These are phyloP conservation scores for Ceriops decandra DNA, from an alignment of 345 rosid species.

Conservation along the genomic window DNA sequence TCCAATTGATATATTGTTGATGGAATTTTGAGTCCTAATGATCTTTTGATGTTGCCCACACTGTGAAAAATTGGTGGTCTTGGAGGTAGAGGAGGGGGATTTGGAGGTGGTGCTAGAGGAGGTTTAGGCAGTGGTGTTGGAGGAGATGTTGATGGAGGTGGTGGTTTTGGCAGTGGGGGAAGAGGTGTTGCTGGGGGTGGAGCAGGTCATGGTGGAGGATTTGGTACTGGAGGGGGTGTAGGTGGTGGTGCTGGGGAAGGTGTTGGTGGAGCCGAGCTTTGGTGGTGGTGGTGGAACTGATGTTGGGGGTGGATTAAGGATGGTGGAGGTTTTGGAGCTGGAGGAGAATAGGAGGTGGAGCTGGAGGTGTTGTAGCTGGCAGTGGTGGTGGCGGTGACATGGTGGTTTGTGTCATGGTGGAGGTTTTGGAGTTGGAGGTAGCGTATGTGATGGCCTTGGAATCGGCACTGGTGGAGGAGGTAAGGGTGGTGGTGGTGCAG, in stretches of 20 bases:
- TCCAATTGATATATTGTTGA: no score
- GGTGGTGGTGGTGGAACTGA: constrained; percentile 12
- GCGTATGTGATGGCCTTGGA: constrained; percentile 10
- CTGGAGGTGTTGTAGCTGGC: constrained; percentile 4
- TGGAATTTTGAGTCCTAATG: no score
- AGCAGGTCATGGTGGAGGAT: neutral
- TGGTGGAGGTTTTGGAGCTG: constrained; percentile 12
- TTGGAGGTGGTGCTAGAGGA: constrained; percentile 12
- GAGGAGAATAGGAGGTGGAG: constrained; percentile 13
- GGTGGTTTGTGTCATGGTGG: constrained; percentile 15
- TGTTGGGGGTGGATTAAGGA: constrained; percentile 6
- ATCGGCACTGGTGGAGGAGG: constrained; percentile 8
- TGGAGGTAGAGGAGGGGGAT: neutral
- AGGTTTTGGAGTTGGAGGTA: neutral
- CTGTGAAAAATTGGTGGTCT: no score
- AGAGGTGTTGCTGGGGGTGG: constrained; percentile 12
- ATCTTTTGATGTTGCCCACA: no score
- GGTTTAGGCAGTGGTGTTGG: constrained; percentile 1
- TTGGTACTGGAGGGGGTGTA: constrained; percentile 1
- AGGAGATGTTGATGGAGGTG: constrained; percentile 6
- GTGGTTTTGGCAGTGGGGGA: constrained; percentile 7
- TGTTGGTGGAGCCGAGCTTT: constrained; percentile 2
- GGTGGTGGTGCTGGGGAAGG: constrained; percentile 5
- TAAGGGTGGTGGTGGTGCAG: constrained; percentile 4
- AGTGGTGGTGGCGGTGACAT: constrained; percentile 1